A percentile compares a stretch with the other conserved stretches of the same genome.
Conservation (phyloP, 495 filamentous ascomycete species). For the Podospora conica region DNA sequence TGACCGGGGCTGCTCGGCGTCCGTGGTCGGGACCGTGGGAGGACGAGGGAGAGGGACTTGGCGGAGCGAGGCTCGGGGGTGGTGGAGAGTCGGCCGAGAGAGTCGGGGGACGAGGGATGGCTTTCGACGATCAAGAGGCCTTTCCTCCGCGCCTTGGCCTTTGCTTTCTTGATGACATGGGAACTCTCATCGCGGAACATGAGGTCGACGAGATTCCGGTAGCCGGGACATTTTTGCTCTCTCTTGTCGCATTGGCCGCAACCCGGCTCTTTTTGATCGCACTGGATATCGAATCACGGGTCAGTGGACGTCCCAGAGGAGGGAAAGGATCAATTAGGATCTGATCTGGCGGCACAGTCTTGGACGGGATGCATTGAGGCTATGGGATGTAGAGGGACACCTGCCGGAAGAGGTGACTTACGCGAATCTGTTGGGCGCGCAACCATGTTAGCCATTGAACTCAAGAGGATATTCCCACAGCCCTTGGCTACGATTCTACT, state of each 20-base stretch:
- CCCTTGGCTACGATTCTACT: conserved; percentile 21
- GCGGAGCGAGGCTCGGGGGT: conserved; percentile 22
- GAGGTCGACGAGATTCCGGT: conserved; percentile 60
- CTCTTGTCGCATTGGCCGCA: conserved; percentile 64
- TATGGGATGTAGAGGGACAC: conserved; percentile 4
- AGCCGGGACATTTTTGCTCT: conserved; percentile 59
- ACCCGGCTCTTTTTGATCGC: conserved; percentile 57
- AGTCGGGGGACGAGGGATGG: conserved; percentile 15
- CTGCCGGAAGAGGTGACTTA: conserved; percentile 12
- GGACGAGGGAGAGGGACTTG: conserved; percentile 15
- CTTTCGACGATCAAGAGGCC: conserved; percentile 11
- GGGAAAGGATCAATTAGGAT: background rate
- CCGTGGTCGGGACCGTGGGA: conserved; percentile 14
- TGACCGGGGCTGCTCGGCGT: conserved; percentile 13
- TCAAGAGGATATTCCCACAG: conserved; percentile 27
- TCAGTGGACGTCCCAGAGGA: background rate
- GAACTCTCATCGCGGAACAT: conserved; percentile 71
- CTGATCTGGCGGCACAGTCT: background rate
- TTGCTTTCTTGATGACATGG: conserved; percentile 59
- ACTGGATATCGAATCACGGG: conserved; percentile 37
- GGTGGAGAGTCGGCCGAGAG: conserved; percentile 16
- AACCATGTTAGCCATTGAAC: background rate
- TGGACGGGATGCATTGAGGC: background rate
- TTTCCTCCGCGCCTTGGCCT: conserved; percentile 33
- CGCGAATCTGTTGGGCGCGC: conserved; percentile 5